Conservation (phyloP, 2,329 filamentous ascomycete species). For the Ophiocordyceps camponoti-saundersi region DNA sequence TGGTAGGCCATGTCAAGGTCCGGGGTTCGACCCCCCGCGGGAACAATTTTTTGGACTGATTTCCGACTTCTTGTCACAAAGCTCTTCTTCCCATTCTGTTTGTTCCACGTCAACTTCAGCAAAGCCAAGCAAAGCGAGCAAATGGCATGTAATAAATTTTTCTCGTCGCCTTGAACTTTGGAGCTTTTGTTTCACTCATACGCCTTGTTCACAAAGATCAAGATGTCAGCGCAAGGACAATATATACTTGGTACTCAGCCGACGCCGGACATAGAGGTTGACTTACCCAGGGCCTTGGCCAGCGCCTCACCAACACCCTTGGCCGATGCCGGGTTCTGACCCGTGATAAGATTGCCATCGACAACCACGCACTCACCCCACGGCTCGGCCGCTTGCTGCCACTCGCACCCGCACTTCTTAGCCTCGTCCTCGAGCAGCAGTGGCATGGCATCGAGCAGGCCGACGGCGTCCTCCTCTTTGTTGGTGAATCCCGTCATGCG, state of each 20-base stretch:
- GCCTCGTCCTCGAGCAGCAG: slow-evolving; percentile 41
- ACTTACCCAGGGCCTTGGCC: slow-evolving; percentile 23
- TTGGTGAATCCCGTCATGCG: slow-evolving; percentile 46
- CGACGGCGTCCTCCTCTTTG: slow-evolving; percentile 31
- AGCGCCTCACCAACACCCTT: slow-evolving; percentile 33
- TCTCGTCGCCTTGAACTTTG: too few relatives aligned
- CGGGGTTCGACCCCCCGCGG: slow-evolving; percentile 12
- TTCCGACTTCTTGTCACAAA: too few relatives aligned
- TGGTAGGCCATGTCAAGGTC: slow-evolving; percentile 11
- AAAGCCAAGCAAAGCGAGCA: too few relatives aligned
- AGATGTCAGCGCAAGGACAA: too few relatives aligned
- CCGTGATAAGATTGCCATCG: slow-evolving; percentile 35
- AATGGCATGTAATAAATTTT: too few relatives aligned
- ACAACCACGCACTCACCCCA: slow-evolving; percentile 32
- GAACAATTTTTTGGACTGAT: slow-evolving; percentile 9
- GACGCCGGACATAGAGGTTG: too few relatives aligned
- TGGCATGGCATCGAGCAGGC: slow-evolving; percentile 35
- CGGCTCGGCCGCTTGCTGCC: slow-evolving; percentile 34
- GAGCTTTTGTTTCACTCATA: too few relatives aligned
- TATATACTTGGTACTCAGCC: too few relatives aligned
- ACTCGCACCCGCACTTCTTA: slow-evolving; percentile 33
- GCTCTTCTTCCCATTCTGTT: too few relatives aligned
- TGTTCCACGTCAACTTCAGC: background rate
- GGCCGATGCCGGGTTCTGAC: slow-evolving; percentile 39
- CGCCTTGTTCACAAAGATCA: too few relatives aligned